Base-by-base conservation (phyloP, 306 rosid genomes). In the Vigna hirtella region DNA sequence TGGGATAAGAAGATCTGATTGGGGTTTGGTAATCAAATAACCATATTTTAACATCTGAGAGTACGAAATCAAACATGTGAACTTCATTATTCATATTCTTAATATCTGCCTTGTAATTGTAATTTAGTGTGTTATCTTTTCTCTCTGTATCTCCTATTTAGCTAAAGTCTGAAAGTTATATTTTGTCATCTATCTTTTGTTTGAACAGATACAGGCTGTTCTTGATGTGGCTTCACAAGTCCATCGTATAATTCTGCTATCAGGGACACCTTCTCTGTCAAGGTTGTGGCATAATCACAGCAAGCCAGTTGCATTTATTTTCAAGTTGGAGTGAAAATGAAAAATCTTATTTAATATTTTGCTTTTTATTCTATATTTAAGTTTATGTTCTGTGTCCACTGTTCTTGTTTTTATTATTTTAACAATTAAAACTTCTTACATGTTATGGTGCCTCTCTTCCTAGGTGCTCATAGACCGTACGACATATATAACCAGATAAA, bases 261-360 rank as follows among this genome's bases (percentile, higher is more conserved):
- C 98, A 16, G 98, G 98, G 83, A 95, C 98, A 28, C 98, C 98
- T 76, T 95, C 98, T 67, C 84, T 92, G 80, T 90, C 98, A 81
- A 95, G 98, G 98, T 92, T 88, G 97, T 90, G 80, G 67, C 82
- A 61, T 81, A 45, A 32, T 76, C 84, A 49, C 50, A 47, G 81
- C 71, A 64, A 77, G 64, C 73, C 55, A 68, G 82, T 77, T 77
- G 78, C 30, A 40, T 55, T 52, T 61, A 67, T 70, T 77, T 53
- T 47, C 38, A 56, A 47, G 14, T 56, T 82, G 66, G 56, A 80
- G 52, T 79, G 76, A 72, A 77, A 77, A 61, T 79, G 64, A 79
- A 74, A 30, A 63, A 11, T 63, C 28, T 68, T 6, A 42, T 79
- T 24, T 56, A 26, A 78, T 72, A 7, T 84, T 76, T 49, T 38